A percentile compares a stretch with the other conserved stretches of the same genome.
phyloP scores from a whole-genome alignment of 768 basidiomycete genomes.

The Collybia nuda region DNA sequence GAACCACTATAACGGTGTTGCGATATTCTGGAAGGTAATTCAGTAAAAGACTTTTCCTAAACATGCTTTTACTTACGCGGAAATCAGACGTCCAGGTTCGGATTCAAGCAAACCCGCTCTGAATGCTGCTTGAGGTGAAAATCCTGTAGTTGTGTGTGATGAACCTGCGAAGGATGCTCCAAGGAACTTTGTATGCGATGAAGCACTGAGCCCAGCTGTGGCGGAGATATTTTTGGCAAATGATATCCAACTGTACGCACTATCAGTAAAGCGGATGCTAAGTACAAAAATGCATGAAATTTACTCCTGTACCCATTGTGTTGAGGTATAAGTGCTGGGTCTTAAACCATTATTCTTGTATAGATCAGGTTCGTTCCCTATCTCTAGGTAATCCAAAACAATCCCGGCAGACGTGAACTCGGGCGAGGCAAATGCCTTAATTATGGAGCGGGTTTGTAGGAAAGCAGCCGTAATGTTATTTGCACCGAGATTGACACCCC shows the following conservation, averaged over 20 bases:
- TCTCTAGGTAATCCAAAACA: slow-evolving; percentile 54
- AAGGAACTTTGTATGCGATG: slow-evolving; percentile 43
- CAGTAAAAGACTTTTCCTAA: not conserved
- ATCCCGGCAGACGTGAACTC: slow-evolving; percentile 41
- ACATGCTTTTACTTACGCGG: slow-evolving; percentile 38
- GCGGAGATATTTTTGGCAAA: slow-evolving; percentile 50
- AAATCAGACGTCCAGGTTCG: slow-evolving; percentile 47
- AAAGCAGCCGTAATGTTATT: slow-evolving; percentile 50
- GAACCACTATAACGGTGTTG: slow-evolving; percentile 61
- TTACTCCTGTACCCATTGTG: slow-evolving; percentile 52
- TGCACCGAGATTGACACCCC: slow-evolving; percentile 68
- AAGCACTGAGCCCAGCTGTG: slow-evolving; percentile 33
- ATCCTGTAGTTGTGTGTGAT: slow-evolving; percentile 43
- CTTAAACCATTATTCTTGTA: slow-evolving; percentile 49
- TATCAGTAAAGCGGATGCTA: not conserved
- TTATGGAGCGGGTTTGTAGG: slow-evolving; percentile 47
- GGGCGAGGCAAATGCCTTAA: slow-evolving; percentile 45
- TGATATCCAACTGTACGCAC: slow-evolving; percentile 44
- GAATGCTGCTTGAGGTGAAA: slow-evolving; percentile 64
- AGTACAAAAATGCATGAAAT: slow-evolving; percentile 11
- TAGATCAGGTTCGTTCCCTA: slow-evolving; percentile 64
- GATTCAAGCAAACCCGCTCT: slow-evolving; percentile 48
- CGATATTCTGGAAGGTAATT: slow-evolving; percentile 40
- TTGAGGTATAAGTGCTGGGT: slow-evolving; percentile 34
- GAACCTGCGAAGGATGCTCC: slow-evolving; percentile 51